A percentile compares a stretch with the other conserved stretches of the same genome.
Conservation (phyloP, 148 eudicot species). For the Mesembryanthemum crystallinum region DNA sequence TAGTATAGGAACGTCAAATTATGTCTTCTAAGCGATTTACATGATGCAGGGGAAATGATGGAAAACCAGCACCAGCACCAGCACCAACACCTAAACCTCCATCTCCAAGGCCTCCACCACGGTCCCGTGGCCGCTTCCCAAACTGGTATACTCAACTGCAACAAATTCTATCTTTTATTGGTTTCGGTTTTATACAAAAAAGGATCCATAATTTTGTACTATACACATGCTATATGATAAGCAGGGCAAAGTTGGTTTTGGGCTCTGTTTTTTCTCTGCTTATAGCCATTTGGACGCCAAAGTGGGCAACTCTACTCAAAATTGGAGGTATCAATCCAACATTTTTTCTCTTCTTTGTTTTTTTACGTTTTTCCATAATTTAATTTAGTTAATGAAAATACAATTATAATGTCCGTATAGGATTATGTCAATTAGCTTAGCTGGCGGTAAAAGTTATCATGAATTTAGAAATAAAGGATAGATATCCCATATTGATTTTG, state of each 20-base stretch:
- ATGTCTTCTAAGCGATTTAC: not conserved
- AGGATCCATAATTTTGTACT: too few relatives aligned
- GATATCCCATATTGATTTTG: too few relatives aligned
- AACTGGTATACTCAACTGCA: constrained; percentile 15
- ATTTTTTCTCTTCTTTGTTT: too few relatives aligned
- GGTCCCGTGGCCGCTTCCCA: constrained; percentile 1
- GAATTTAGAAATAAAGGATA: too few relatives aligned
- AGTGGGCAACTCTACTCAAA: constrained; percentile 49
- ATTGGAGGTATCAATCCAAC: constrained; percentile 49
- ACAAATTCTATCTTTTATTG: not conserved
- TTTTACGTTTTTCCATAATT: too few relatives aligned
- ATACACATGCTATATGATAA: not conserved
- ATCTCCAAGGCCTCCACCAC: constrained; percentile 10
- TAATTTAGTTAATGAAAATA: too few relatives aligned
- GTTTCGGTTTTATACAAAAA: not conserved
- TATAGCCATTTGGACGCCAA: constrained; percentile 54
- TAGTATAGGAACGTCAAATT: not conserved
- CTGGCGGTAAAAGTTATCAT: too few relatives aligned
- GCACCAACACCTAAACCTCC: constrained; percentile 11
- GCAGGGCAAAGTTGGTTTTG: constrained; percentile 56
- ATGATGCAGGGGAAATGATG: constrained; percentile 15
- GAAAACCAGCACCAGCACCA: not conserved
- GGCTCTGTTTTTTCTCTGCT: constrained; percentile 45
- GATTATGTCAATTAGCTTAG: too few relatives aligned
- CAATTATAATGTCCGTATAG: too few relatives aligned